A percentile compares a stretch with the other conserved stretches of the same genome.
phyloP scores from a whole-genome alignment of 164 flowering plant species.

The Hamamelis virginiana region DNA sequence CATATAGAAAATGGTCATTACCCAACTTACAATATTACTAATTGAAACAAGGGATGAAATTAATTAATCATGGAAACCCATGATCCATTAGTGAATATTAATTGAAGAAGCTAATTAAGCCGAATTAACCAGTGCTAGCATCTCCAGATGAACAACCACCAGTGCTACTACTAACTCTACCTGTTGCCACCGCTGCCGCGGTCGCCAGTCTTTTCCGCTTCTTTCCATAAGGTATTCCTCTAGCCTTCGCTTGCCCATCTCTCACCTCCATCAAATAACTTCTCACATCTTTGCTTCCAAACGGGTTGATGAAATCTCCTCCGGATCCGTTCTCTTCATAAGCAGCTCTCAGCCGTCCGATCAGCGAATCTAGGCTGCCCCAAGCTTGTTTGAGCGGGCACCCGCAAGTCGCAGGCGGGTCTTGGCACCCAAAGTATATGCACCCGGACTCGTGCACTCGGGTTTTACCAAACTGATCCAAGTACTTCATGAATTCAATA shows the following conservation, averaged over 20 bases:
- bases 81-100: too few relatives aligned
- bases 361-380: constrained; percentile 44
- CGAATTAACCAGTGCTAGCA: not conserved
- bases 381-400: constrained; percentile 46
- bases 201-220: constrained; percentile 12
- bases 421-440: constrained; percentile 34
- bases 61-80: too few relatives aligned
- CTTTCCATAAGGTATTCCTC: constrained; percentile 45
- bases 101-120: not conserved
- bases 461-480: constrained; percentile 47
- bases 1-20: too few relatives aligned
- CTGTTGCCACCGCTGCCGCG: not conserved
- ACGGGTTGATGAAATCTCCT: constrained; percentile 40
- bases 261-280: constrained; percentile 36
- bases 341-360: constrained; percentile 41
- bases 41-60: too few relatives aligned
- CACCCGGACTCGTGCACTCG: constrained; percentile 35
- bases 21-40: too few relatives aligned
- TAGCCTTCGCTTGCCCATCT: constrained; percentile 38
- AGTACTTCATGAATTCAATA: constrained; percentile 38
- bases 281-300: constrained; percentile 35
- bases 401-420: constrained; percentile 35
- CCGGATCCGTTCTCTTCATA: constrained; percentile 46
- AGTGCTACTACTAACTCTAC: not conserved
- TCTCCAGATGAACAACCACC: not conserved